Evolutionary conservation across 805 yeast species (phyloP).

Genomic region (Saccharomycopsis sp.): DNA sequence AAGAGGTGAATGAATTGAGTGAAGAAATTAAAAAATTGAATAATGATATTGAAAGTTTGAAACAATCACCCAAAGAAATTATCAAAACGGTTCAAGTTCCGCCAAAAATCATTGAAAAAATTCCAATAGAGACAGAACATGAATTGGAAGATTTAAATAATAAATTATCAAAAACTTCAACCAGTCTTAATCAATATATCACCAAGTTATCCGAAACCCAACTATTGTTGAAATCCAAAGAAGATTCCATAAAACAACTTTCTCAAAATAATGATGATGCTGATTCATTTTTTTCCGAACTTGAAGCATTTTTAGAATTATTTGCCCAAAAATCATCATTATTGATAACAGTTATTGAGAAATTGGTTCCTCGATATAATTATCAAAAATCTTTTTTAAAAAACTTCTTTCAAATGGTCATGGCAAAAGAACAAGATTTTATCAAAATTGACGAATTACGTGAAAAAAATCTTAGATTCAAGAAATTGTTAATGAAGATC

Average conservation of each 20-base stretch:
- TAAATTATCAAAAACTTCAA: background rate
- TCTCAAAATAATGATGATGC: background rate
- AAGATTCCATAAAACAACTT: background rate
- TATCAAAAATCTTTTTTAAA: slow-evolving; percentile 1
- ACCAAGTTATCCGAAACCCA: slow-evolving; percentile 6
- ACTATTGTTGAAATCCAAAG: slow-evolving; percentile 4
- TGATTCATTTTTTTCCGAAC: background rate
- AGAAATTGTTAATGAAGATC: slow-evolving; percentile 2
- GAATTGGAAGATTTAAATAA: background rate
- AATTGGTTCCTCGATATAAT: slow-evolving; percentile 9
- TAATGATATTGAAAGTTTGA: background rate
- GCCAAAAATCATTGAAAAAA: background rate
- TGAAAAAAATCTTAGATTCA: slow-evolving; percentile 2
- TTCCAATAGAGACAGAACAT: no score
- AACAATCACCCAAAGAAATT: background rate
- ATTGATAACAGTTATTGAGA: background rate
- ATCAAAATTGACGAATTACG: slow-evolving; percentile 1
- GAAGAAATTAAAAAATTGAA: slow-evolving; percentile 1
- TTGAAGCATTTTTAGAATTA: background rate
- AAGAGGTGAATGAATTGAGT: background rate
- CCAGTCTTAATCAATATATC: background rate
- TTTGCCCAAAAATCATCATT: background rate
- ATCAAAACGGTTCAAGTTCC: background rate
- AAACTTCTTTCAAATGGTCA: background rate
- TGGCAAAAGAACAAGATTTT: slow-evolving; percentile 5